Evolutionary conservation across 1,139 yeast genomes (phyloP).

Genomic region (Zygoascus hellenicus): DNA sequence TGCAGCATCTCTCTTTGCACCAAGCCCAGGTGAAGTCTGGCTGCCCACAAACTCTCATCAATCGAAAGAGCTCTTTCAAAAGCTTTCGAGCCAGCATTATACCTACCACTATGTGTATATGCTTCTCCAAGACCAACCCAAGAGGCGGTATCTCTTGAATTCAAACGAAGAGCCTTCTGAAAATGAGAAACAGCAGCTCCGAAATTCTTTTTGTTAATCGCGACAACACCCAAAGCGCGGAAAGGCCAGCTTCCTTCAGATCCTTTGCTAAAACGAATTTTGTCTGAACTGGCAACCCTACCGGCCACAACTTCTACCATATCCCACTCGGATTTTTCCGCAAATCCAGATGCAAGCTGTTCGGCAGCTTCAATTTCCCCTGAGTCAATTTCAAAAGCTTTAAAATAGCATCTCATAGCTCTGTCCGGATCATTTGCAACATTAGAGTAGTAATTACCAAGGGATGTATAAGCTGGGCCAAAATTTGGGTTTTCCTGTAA

Average conservation of each 20-base stretch:
- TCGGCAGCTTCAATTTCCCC: constrained; percentile 71
- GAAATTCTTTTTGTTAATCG: constrained; percentile 66
- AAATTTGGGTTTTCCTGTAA: constrained; percentile 56
- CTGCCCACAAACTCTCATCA: constrained; percentile 52
- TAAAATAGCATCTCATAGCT: constrained; percentile 82
- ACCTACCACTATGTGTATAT: constrained; percentile 74
- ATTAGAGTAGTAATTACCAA: constrained; percentile 65
- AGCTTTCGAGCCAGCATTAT: constrained; percentile 82
- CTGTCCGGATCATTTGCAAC: constrained; percentile 54
- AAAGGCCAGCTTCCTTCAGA: constrained; percentile 62
- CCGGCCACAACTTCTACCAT: constrained; percentile 72
- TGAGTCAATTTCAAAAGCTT: constrained; percentile 82
- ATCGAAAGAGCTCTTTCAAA: constrained; percentile 58
- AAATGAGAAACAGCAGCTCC: constrained; percentile 82
- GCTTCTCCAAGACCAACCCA: constrained; percentile 97
- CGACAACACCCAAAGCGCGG: constrained; percentile 74
- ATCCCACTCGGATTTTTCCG: constrained; percentile 72
- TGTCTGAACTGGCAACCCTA: constrained; percentile 52
- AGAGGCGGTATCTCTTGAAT: constrained; percentile 62
- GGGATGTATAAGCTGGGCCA: constrained; percentile 73
- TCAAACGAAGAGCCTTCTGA: constrained; percentile 73
- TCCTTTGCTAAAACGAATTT: constrained; percentile 33
- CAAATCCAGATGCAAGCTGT: constrained; percentile 61
- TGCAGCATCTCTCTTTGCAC: constrained; percentile 51
- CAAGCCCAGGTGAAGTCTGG: constrained; percentile 60